phyloP scores from a whole-genome alignment of 495 filamentous ascomycete species.

The Achaetomiella virescens region DNA sequence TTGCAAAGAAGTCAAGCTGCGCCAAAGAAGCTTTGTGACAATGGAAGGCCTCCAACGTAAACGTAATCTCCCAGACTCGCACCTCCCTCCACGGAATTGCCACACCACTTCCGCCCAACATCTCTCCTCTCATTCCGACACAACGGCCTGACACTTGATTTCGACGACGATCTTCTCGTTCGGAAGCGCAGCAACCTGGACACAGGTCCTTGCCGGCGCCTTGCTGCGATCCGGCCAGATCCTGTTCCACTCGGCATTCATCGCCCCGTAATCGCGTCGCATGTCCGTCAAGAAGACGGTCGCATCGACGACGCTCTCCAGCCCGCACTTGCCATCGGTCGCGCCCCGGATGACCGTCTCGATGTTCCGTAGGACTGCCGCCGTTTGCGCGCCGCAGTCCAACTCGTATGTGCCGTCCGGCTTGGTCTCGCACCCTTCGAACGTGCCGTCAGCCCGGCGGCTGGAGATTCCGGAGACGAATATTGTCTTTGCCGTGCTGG shows the following conservation, averaged over 20 bases:
- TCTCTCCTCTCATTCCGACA: constrained; percentile 8
- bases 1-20: too few relatives aligned
- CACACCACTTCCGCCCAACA: too few relatives aligned
- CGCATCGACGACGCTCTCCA: constrained; percentile 25
- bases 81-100: not conserved
- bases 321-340: constrained; percentile 12
- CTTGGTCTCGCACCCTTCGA: constrained; percentile 18
- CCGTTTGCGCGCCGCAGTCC: constrained; percentile 24
- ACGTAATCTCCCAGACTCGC: too few relatives aligned
- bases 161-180: constrained; percentile 24
- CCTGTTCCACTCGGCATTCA: constrained; percentile 30
- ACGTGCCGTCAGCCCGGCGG: constrained; percentile 22
- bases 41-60: too few relatives aligned
- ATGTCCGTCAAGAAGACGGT: constrained; percentile 27
- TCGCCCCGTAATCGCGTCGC: constrained; percentile 18
- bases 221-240: constrained; percentile 23
- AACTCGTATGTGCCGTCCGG: constrained; percentile 12
- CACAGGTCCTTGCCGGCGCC: constrained; percentile 25
- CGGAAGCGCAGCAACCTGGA: constrained; percentile 23
- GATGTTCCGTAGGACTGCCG: constrained; percentile 25
- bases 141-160: constrained; percentile 27
- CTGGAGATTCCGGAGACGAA: constrained; percentile 27
- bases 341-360: constrained; percentile 22
- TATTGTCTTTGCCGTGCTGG: constrained; percentile 20
- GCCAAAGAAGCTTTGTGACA: too few relatives aligned